Conservation (phyloP, 192 early-diverging fungal species). For the Coemansia erecta region DNA sequence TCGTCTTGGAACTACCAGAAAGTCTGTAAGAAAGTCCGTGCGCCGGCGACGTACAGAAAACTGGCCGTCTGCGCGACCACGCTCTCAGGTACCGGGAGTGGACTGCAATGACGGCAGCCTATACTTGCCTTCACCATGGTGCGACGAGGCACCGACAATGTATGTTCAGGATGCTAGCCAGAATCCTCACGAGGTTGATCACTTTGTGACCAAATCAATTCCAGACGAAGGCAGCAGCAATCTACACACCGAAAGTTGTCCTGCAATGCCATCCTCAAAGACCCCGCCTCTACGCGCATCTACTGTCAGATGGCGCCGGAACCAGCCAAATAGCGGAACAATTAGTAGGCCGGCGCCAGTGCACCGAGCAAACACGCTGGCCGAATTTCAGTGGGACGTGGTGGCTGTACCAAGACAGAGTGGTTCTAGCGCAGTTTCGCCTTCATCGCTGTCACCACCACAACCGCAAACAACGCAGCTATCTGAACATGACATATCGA, state of each 20-base stretch:
- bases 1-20: conserved; percentile 22
- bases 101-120: neutral
- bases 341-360: conserved; percentile 10
- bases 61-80: conserved; percentile 17
- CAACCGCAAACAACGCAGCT: neutral
- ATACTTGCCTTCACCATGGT: neutral
- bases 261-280: neutral
- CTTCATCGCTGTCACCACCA: neutral
- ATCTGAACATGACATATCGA: conserved; percentile 11
- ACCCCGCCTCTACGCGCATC: neutral
- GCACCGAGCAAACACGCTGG: conserved; percentile 21
- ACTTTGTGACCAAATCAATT: conserved; percentile 6
- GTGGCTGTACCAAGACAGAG: conserved; percentile 23
- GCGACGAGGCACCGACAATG: conserved; percentile 5
- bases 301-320: conserved; percentile 13
- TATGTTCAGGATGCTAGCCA: neutral
- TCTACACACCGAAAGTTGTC: neutral
- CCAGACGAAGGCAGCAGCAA: conserved; percentile 2
- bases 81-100: neutral
- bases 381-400: conserved; percentile 33
- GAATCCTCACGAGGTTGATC: neutral
- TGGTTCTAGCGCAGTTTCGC: neutral
- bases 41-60: conserved; percentile 17
- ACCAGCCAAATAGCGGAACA: conserved; percentile 4
- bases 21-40: neutral